These are phyloP conservation scores for Neoboletus subvelutipes DNA, from an alignment of 768 basidiomycete species.

Conservation along the genomic window DNA sequence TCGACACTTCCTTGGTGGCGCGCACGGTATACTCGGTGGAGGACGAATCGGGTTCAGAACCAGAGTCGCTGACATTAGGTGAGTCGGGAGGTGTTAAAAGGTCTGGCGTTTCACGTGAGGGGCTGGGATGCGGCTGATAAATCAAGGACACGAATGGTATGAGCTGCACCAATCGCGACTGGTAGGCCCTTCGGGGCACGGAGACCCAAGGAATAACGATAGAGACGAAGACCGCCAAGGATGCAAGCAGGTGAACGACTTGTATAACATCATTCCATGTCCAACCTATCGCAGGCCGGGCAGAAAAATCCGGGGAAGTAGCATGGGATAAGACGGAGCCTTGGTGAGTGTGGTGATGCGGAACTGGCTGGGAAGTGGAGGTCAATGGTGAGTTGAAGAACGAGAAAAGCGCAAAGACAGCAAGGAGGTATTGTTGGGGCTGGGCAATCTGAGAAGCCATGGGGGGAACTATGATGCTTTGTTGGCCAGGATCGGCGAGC, in stretches of 20 bases:
- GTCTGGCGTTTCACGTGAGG: slow-evolving; percentile 13
- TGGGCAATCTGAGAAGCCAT: slow-evolving; percentile 14
- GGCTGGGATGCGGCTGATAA: slow-evolving; percentile 1
- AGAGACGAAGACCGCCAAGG: slow-evolving; percentile 57
- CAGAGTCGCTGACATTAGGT: slow-evolving; percentile 24
- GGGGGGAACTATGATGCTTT: slow-evolving; percentile 15
- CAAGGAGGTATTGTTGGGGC: slow-evolving; percentile 70
- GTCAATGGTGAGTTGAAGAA: slow-evolving; percentile 79
- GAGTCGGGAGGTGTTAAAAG: slow-evolving; percentile 31
- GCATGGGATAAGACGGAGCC: slow-evolving; percentile 55
- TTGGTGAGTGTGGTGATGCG: slow-evolving; percentile 49
- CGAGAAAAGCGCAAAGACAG: slow-evolving; percentile 80
- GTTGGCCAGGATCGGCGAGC: slow-evolving; percentile 16
- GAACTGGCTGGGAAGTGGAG: slow-evolving; percentile 34
- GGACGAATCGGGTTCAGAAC: slow-evolving; percentile 31
- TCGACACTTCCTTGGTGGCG: slow-evolving; percentile 12
- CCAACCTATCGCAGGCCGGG: slow-evolving; percentile 32
- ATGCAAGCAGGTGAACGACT: slow-evolving; percentile 63
- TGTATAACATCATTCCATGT: slow-evolving; percentile 57
- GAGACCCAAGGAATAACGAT: slow-evolving; percentile 53
- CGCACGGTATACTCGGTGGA: slow-evolving; percentile 30
- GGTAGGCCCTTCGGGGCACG: slow-evolving; percentile 18
- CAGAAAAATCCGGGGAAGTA: slow-evolving; percentile 19
- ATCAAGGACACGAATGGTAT: slow-evolving; percentile 26
- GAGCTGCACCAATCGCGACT: slow-evolving; percentile 24